Conservation (phyloP, 1,284 basidiomycete genomes). For the Porogramme epimiltina region DNA sequence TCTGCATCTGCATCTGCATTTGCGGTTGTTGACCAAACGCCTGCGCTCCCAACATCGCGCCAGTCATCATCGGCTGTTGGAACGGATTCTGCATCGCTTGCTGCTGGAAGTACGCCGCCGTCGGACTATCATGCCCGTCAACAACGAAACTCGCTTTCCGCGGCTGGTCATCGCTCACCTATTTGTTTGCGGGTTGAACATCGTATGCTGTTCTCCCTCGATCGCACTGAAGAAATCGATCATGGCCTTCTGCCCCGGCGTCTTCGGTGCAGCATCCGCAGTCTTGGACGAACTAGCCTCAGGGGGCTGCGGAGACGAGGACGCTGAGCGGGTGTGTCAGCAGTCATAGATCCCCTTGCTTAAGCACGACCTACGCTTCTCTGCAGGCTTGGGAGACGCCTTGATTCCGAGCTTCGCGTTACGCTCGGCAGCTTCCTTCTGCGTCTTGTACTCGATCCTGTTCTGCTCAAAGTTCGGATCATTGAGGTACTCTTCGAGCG, state of each 20-base stretch:
- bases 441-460: constrained; percentile 87
- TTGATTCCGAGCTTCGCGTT: constrained; percentile 38
- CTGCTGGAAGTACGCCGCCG: constrained; percentile 59
- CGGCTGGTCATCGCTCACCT: too few species aligned
- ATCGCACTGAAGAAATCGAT: constrained; percentile 94
- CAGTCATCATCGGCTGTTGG: constrained; percentile 65
- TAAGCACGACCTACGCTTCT: constrained; percentile 25
- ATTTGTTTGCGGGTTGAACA: constrained; percentile 66
- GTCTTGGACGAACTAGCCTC: constrained; percentile 27
- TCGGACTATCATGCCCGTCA: constrained; percentile 44
- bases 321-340: constrained; percentile 12
- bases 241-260: constrained; percentile 40
- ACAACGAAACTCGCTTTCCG: too few species aligned
- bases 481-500: constrained; percentile 94
- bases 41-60: constrained; percentile 42
- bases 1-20: constrained; percentile 14
- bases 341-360: background rate
- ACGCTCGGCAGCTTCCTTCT: constrained; percentile 76
- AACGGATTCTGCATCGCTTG: constrained; percentile 81
- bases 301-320: constrained; percentile 22
- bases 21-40: constrained; percentile 32
- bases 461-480: constrained; percentile 98
- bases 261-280: constrained; percentile 22
- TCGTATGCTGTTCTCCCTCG: constrained; percentile 79
- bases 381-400: constrained; percentile 26